Evolutionary conservation across 75 land plant species (phyloP), one percentile per base, ranked within the genome.

Genomic region (Chamaecyparis obtusa): DNA sequence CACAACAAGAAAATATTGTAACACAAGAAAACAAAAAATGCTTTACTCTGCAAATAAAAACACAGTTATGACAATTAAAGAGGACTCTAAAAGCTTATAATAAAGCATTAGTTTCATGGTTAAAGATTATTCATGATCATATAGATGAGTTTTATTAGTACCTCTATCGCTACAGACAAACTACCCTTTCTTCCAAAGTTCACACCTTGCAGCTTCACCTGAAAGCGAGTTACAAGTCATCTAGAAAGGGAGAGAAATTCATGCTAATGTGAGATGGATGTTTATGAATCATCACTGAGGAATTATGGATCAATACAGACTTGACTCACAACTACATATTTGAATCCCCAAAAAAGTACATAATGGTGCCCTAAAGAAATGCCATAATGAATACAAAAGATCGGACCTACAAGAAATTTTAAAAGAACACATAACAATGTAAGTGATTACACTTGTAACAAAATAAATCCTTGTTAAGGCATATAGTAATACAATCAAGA

Each of bases 81-180:
- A 44, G 49, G 21, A 3, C 5, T 5, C 24, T 60, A 19, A 60
- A 21, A 60, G 21, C 5, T 60, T 60, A 60, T 5, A 19, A 19
- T 60, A 5, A n/a, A 39, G 16, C 48, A 44, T 15, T 24, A 9
- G 49, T 44, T 17, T 44, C 41, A 21, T 11, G 39, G 1, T 82
- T 44, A 39, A n/a, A 41, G 41, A 9, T 41, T 0, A 60, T 41
- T 21, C n/a, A 30, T 19, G 64, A 17, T 27, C 35, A 85, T 64
- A 67, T 27, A 27, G 15, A 64, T 85, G 39, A 85, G 37, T 30
- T 27, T 17, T 67, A 69, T 85, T 85, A 82, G 69, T 94, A 96
- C 98, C 98, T 97, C 98, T 72, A 98, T 96, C 5, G 95, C 94
- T 75, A 96, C 95, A 16, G 96, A 94, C 60, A 97, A 94, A 46